Evolutionary conservation across 108 stramenopile genomes (phyloP).

Genomic region (Bacterosira constricta): DNA sequence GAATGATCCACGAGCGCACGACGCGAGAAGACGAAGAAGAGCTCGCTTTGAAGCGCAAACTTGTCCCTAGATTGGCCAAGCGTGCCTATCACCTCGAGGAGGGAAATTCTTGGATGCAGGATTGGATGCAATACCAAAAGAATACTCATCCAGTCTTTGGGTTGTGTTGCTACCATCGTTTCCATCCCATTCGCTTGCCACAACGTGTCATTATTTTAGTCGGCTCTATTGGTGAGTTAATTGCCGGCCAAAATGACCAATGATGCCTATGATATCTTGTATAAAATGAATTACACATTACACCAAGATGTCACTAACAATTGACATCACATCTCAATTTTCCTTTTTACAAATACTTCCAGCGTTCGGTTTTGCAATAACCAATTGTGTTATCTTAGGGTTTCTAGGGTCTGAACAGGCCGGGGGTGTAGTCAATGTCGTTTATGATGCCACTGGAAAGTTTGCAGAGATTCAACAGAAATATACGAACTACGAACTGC

Average conservation of each 20-base stretch:
- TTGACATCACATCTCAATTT: no score
- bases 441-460: conserved; percentile 34
- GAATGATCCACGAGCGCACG: background rate
- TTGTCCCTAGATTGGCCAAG: background rate
- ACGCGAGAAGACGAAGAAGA: background rate
- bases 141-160: conserved; percentile 89
- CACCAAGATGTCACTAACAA: no score
- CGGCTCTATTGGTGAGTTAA: conserved; percentile 47
- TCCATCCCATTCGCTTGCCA: conserved; percentile 65
- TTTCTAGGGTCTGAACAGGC: conserved; percentile 43
- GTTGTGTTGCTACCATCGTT: conserved; percentile 67
- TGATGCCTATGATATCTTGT: no score
- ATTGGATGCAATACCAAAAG: conserved; percentile 73
- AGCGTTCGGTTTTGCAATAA: conserved; percentile 76
- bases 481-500: conserved; percentile 45
- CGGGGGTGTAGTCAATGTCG: conserved; percentile 15
- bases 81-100: conserved; percentile 8
- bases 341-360: background rate
- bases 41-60: background rate
- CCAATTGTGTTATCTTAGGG: conserved; percentile 71
- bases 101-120: conserved; percentile 45
- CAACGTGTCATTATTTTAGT: conserved; percentile 73
- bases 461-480: conserved; percentile 13
- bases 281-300: no score
- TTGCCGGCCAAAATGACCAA: background rate